A percentile compares a stretch with the other conserved stretches of the same genome.
These are phyloP conservation scores for Podila epigama DNA, from an alignment of 192 early-diverging fungal genomes.

Conservation along the genomic window DNA sequence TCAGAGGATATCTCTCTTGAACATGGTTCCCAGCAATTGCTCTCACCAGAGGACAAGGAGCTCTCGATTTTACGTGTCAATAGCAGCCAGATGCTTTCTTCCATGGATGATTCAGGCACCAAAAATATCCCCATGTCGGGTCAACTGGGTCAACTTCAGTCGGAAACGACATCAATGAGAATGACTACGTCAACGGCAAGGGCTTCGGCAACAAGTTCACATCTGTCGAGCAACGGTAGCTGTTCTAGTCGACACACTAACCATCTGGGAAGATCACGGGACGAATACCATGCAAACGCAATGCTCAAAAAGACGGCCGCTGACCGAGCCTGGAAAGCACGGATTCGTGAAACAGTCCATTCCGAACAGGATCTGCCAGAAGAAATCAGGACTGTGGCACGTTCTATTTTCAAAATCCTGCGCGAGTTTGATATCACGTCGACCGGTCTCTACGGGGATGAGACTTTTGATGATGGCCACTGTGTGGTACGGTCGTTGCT, in stretches of 20 bases:
- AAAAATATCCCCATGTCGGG: constrained; percentile 7
- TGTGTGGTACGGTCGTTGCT: constrained; percentile 11
- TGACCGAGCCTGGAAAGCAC: constrained; percentile 33
- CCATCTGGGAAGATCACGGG: background rate
- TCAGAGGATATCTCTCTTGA: constrained; percentile 21
- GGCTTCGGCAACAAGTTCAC: no score
- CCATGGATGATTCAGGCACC: constrained; percentile 20
- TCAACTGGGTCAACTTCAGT: no score
- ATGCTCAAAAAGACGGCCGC: constrained; percentile 10
- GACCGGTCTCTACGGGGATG: background rate
- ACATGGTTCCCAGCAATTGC: background rate
- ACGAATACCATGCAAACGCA: background rate
- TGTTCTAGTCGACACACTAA: background rate
- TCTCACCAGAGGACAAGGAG: constrained; percentile 13
- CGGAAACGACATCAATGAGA: background rate
- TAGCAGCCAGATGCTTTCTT: constrained; percentile 38
- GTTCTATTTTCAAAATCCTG: constrained; percentile 47
- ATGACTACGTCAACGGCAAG: no score
- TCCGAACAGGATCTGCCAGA: constrained; percentile 43
- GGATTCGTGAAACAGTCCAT: constrained; percentile 35
- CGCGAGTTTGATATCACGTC: constrained; percentile 41
- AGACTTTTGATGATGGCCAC: background rate
- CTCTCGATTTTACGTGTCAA: constrained; percentile 30
- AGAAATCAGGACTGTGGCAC: constrained; percentile 37
- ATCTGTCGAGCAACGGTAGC: background rate